Base-by-base conservation (phyloP, 2,329 filamentous ascomycete species). In the Curvularia sp. region DNA sequence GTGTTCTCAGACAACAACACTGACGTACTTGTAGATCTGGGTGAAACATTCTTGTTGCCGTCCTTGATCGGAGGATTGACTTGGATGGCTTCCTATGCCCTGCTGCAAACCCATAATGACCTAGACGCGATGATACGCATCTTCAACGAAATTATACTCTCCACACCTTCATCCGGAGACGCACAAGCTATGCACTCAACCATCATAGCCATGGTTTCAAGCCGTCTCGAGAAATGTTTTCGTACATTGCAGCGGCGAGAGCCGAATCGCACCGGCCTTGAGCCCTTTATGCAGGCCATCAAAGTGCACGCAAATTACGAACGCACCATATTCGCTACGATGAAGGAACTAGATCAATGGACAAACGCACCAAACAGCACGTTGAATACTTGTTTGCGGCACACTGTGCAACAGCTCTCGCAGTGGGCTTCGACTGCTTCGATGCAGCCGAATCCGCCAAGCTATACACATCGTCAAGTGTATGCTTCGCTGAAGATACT, bases 11-110 rank as follows among this genome's bases (percentile, higher is more conserved):
- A 3, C 1, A 21, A 38, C 38, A 47, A 41, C 19, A 19, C 55
- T 64, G 38, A 65, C 41, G 10, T 28, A 12, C 25, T 34, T 49
- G 6, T 59, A 89, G 87, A 93, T 69, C 81, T 95, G 10, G 87
- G 93, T 3, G 90, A 93, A 64, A 90, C 91, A 0, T 93, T 93
- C 63, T 78, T 95, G 1, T 79, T 94, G n/a, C 91, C 92, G 0
- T 90, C 90, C 0, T 81, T 95, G 0, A 86, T 94, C 1, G 87
- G 89, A 5, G 90, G 89, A 0, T 84, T 94, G 13, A 82, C 84
- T 2, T 94, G 90, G 80, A 82, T 95, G 59, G 83, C 87, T 1
- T 85, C 87, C 53, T 87, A 90, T 65, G 85, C 92, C 3, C 89
- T 88, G 82, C 83, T 87, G 50, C 85, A 88, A 57, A 84, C 86